Base-by-base conservation (phyloP, 192 early-diverging fungal genomes). In the Gaertneriomyces sp. region DNA sequence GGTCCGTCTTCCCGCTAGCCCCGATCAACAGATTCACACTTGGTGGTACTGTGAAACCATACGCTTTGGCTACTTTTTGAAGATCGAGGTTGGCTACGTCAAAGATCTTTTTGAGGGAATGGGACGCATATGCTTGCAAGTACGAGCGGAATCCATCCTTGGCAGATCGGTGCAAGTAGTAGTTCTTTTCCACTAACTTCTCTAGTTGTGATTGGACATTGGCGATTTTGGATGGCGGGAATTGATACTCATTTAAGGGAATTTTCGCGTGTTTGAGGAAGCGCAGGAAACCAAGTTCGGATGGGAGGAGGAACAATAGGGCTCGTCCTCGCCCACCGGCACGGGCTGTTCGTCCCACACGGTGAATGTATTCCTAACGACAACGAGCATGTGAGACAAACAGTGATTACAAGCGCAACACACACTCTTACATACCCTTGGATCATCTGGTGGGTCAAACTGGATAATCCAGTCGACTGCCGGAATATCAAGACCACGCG, bases 401-500 rank as follows among this genome's bases (percentile, higher is more conserved):
- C n/a, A n/a, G n/a, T n/a, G n/a, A n/a, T 49, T 2, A 73, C 65
- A 68, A 68, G 42, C 66, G 68, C 63, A 1, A 0, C 6, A 0
- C 25, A 16, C 45, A 10, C 19, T 53, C 70, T 70, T 25, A 25
- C 70, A 16, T 58, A 78, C 76, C 73, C 94, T 90, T 67, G 95
- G 94, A 81, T 99, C 97, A 91, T 98, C 95, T 70, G 97, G 97
- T 14, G 97, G 95, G 74, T 99, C 97, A 74, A 90, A 99, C 77
- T 99, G 96, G 60, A 99, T 90, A 72, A 99, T 99, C 95, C 94
- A 99, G 73, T 98, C 95, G 8, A 99, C 96, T 6, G 91, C 85
- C 38, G 96, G 96, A 54, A 99, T 96, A 77, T 99, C 96, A 40
- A 99, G 77, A 2, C 96, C 96, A 75, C 96, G 87, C 4, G 96